phyloP scores from a whole-genome alignment of 345 rosid genomes.

The Nasturtium officinale region DNA sequence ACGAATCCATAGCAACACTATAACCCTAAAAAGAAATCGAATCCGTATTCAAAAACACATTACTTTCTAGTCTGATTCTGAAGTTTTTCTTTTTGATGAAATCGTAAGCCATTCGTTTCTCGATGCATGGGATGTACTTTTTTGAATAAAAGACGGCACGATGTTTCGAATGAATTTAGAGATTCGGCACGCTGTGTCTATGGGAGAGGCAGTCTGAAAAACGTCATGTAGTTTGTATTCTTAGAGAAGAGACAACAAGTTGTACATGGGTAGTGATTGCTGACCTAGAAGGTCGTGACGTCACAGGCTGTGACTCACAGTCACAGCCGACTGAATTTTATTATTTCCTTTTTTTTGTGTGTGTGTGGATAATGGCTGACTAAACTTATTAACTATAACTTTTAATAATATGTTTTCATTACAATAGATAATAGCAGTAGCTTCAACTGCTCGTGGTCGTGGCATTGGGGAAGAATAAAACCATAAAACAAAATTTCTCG shows the following conservation, averaged over 20 bases:
- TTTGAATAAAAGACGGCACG: constrained; percentile 9
- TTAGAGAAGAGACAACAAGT: background rate
- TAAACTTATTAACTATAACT: too few species aligned
- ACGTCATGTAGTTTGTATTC: constrained; percentile 14
- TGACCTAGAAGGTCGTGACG: constrained; percentile 16
- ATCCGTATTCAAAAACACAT: constrained; percentile 10
- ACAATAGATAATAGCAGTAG: background rate
- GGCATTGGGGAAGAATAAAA: background rate
- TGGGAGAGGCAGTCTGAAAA: background rate
- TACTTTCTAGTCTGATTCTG: constrained; percentile 9
- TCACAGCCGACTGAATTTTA: background rate
- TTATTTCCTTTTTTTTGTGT: too few species aligned
- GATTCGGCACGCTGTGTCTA: background rate
- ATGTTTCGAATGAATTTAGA: constrained; percentile 7
- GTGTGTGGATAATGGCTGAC: background rate
- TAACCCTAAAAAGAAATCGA: constrained; percentile 27
- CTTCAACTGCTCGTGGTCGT: background rate
- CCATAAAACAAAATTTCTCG: background rate
- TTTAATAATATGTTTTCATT: background rate
- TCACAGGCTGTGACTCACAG: too few species aligned
- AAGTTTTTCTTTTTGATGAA: constrained; percentile 12
- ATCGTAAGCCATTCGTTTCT: constrained; percentile 27
- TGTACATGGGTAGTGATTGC: background rate
- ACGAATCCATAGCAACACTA: constrained; percentile 26
- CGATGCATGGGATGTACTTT: constrained; percentile 8